Percentiles rank a stretch among this genome's conserved stretches.
Evolutionary conservation across 169 alveolate genomes (phyloP).

Genomic region (Plasmodium billcollinsi): DNA sequence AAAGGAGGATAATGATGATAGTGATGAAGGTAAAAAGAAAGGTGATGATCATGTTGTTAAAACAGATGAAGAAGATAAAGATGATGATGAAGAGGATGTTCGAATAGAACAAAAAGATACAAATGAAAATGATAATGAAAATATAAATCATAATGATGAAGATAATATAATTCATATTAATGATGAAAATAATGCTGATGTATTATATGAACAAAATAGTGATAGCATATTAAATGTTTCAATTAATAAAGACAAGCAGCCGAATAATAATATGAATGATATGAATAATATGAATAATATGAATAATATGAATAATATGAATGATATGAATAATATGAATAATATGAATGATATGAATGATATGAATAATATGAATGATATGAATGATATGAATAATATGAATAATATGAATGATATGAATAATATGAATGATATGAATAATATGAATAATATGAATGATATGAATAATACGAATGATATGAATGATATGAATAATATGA

Average conservation of each 20-base stretch:
- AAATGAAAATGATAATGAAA: background rate
- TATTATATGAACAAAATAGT: background rate
- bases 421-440: conserved; percentile 1
- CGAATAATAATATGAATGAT: background rate
- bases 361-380: conserved; percentile 1
- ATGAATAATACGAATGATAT: background rate
- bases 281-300: background rate
- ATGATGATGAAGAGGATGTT: background rate
- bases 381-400: background rate
- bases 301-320: background rate
- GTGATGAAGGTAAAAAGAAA: background rate
- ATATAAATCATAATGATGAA: background rate
- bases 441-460: background rate
- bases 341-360: conserved; percentile 11
- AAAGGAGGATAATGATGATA: background rate
- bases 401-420: background rate
- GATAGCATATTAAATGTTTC: no score
- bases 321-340: background rate
- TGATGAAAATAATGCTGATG: background rate
- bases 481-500: no score
- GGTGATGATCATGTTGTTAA: background rate
- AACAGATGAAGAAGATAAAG: background rate
- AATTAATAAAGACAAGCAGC: no score
- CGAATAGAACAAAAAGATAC: background rate
- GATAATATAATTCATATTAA: conserved; percentile 1